phyloP scores from a whole-genome alignment of 2,329 filamentous ascomycete genomes.

The Colletotrichum tofieldiae region DNA sequence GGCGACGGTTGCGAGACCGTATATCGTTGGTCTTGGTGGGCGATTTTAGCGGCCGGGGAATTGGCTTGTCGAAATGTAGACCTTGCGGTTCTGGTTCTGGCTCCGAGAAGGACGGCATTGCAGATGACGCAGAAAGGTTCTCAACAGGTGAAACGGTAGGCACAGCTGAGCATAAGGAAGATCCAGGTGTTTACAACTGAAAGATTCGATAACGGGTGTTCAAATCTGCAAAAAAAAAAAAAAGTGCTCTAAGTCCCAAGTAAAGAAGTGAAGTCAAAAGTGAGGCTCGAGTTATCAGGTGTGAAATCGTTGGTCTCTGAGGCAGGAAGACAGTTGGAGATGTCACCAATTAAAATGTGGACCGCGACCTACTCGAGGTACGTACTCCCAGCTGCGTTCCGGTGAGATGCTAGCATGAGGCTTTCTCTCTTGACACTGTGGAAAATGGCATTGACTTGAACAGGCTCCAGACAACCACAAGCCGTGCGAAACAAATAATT shows the following conservation, averaged over 20 bases:
- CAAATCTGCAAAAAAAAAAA: not conserved
- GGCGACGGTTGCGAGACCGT: slow-evolving; percentile 80
- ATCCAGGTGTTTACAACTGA: too few relatives aligned
- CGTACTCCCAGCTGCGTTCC: not conserved
- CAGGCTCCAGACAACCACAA: too few relatives aligned
- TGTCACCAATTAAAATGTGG: slow-evolving; percentile 5
- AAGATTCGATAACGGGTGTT: not conserved
- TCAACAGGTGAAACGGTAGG: not conserved
- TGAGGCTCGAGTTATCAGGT: not conserved
- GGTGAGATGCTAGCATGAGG: too few relatives aligned
- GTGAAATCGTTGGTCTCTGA: not conserved
- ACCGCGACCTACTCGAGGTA: not conserved
- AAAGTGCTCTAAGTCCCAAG: not conserved
- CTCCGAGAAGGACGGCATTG: slow-evolving; percentile 22
- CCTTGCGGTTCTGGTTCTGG: not conserved
- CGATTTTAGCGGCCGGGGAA: slow-evolving; percentile 62
- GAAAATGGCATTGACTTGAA: too few relatives aligned
- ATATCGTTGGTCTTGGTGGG: slow-evolving; percentile 63
- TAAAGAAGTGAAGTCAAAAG: not conserved
- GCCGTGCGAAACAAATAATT: too few relatives aligned
- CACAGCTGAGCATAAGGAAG: too few relatives aligned
- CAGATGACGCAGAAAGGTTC: not conserved
- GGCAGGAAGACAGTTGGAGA: not conserved
- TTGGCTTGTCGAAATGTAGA: slow-evolving; percentile 53
- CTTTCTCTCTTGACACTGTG: not conserved